phyloP scores from a whole-genome alignment of 345 rosid species.

The Salix dunnii region DNA sequence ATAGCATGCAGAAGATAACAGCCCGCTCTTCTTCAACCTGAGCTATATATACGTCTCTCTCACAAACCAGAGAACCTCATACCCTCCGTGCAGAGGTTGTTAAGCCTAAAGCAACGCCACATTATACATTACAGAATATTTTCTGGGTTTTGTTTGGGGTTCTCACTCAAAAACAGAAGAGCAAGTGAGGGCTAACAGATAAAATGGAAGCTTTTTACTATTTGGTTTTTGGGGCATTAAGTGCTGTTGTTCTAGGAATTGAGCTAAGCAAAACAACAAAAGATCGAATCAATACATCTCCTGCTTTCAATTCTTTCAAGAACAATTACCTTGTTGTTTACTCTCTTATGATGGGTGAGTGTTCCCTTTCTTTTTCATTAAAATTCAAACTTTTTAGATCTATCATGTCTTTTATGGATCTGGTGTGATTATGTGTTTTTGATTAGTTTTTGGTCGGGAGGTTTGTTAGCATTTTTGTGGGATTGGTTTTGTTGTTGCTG shows the following conservation, averaged over 20 bases:
- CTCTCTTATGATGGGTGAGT: slow-evolving; percentile 78
- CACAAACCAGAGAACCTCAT: background rate
- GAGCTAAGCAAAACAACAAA: slow-evolving; percentile 64
- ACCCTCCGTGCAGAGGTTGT: background rate
- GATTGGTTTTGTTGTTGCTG: background rate
- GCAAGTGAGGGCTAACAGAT: background rate
- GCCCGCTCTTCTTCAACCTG: background rate
- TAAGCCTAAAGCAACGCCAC: background rate
- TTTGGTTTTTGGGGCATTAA: slow-evolving; percentile 50
- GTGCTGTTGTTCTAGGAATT: slow-evolving; percentile 46
- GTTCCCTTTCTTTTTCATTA: background rate
- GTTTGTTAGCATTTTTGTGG: slow-evolving; percentile 2
- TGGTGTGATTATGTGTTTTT: background rate
- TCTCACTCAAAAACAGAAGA: background rate
- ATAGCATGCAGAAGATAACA: background rate
- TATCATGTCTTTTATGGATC: background rate
- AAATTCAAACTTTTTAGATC: background rate
- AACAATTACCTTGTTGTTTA: slow-evolving; percentile 67
- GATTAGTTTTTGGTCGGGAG: background rate
- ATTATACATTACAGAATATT: background rate
- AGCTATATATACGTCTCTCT: background rate
- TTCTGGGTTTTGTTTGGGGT: background rate
- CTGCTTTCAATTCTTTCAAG: slow-evolving; percentile 67
- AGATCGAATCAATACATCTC: slow-evolving; percentile 55
- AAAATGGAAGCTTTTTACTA: slow-evolving; percentile 64